Percentiles rank a stretch among this genome's conserved stretches.
Conservation (phyloP, 371 early-diverging fungal species). For the Mucor lusitanicus region DNA sequence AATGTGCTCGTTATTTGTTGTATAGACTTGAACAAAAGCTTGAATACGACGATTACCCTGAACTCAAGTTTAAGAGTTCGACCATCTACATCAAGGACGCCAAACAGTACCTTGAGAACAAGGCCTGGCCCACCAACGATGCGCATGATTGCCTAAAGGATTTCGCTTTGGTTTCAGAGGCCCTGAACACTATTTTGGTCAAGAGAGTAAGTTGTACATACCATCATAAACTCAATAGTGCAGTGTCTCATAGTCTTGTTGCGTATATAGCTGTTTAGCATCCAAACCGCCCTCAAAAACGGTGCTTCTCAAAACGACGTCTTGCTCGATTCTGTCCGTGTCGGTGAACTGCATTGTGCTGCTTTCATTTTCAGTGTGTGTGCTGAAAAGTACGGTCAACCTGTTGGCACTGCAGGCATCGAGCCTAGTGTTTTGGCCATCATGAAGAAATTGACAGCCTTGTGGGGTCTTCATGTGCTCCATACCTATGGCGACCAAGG, state of each 20-base stretch:
- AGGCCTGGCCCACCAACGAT: slow-evolving; percentile 27
- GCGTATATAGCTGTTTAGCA: slow-evolving; percentile 26
- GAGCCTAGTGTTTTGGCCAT: slow-evolving; percentile 27
- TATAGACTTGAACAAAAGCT: slow-evolving; percentile 28
- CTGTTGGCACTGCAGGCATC: slow-evolving; percentile 25
- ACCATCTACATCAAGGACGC: slow-evolving; percentile 32
- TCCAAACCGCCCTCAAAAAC: slow-evolving; percentile 26
- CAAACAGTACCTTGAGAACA: slow-evolving; percentile 28
- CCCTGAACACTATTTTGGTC: slow-evolving; percentile 32
- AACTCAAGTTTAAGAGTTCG: slow-evolving; percentile 41
- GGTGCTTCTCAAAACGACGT: slow-evolving; percentile 25
- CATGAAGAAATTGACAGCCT: slow-evolving; percentile 33
- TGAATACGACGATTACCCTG: slow-evolving; percentile 27
- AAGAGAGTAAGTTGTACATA: slow-evolving; percentile 33
- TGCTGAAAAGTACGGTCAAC: slow-evolving; percentile 34
- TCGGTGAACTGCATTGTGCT: slow-evolving; percentile 43
- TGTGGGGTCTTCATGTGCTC: slow-evolving; percentile 47
- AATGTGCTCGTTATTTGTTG: slow-evolving; percentile 45
- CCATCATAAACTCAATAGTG: not conserved
- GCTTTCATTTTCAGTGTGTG: slow-evolving; percentile 29
- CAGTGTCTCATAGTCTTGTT: not conserved
- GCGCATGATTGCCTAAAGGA: slow-evolving; percentile 27
- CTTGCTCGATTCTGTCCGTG: slow-evolving; percentile 38
- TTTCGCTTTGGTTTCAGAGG: slow-evolving; percentile 30
- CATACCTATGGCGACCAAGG: slow-evolving; percentile 52